Evolutionary conservation across 352 stramenopile genomes (phyloP).

Genomic region (Phytophthora idaei): DNA sequence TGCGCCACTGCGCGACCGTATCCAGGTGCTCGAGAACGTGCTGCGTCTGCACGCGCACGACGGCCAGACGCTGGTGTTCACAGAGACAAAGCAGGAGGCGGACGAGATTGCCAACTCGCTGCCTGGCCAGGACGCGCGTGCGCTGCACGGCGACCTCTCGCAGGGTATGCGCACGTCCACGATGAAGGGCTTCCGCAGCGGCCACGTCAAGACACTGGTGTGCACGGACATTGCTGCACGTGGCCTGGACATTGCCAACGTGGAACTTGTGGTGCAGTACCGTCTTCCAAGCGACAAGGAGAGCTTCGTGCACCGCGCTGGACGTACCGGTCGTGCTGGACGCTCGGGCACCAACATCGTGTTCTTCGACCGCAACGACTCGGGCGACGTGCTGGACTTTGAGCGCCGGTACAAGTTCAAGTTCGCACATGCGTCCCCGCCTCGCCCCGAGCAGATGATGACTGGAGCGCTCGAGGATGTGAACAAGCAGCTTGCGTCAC

Average conservation of each 20-base stretch:
- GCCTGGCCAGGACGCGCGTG: slow-evolving; percentile 56
- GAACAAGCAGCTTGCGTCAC: slow-evolving; percentile 51
- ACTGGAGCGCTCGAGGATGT: slow-evolving; percentile 58
- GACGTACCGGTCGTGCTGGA: slow-evolving; percentile 88
- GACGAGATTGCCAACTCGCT: slow-evolving; percentile 94
- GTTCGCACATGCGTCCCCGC: slow-evolving; percentile 62
- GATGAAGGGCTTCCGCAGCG: slow-evolving; percentile 95
- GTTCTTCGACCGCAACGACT: slow-evolving; percentile 77
- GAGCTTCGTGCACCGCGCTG: slow-evolving; percentile 94
- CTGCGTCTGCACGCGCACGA: slow-evolving; percentile 68
- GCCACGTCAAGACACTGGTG: slow-evolving; percentile 92
- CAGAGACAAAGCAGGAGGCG: slow-evolving; percentile 96
- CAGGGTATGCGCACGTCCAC: slow-evolving; percentile 93
- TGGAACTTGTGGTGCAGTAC: slow-evolving; percentile 95
- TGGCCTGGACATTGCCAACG: slow-evolving; percentile 90
- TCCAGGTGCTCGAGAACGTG: slow-evolving; percentile 72
- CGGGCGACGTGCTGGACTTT: slow-evolving; percentile 74
- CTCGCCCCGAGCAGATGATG: slow-evolving; percentile 69
- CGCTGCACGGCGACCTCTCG: slow-evolving; percentile 80
- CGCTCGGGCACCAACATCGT: slow-evolving; percentile 87
- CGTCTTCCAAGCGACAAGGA: slow-evolving; percentile 93
- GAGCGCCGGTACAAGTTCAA: slow-evolving; percentile 81
- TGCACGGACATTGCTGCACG: slow-evolving; percentile 92
- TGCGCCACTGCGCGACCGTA: slow-evolving; percentile 73
- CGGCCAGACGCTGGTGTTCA: slow-evolving; percentile 95